Evolutionary conservation across 2,329 filamentous ascomycete genomes (phyloP).

Genomic region (Fusarium odoratissimum): DNA sequence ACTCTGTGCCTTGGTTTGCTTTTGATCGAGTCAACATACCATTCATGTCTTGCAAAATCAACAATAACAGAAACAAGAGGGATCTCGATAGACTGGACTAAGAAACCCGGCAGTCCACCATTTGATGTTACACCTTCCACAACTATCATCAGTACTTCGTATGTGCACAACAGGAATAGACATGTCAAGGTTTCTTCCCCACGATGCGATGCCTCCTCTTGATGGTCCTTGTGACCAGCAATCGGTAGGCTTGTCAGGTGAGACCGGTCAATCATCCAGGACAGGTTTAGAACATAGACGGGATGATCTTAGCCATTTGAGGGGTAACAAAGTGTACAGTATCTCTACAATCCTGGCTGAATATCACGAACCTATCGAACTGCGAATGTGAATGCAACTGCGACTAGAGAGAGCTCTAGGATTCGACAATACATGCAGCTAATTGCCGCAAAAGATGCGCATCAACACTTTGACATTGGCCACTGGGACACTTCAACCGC

Average conservation of each 20-base stretch:
- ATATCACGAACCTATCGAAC: slow-evolving; percentile 5
- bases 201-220: slow-evolving; percentile 12
- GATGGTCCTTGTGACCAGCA: slow-evolving; percentile 10
- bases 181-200: slow-evolving; percentile 7
- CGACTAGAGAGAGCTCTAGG: neutral
- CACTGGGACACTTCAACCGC: neutral
- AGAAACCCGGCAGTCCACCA: neutral
- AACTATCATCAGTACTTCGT: neutral
- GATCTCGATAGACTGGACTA: neutral
- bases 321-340: slow-evolving; percentile 19
- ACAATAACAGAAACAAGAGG: neutral
- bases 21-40: neutral
- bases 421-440: slow-evolving; percentile 21
- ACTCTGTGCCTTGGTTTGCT: neutral
- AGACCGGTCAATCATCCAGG: slow-evolving; percentile 27
- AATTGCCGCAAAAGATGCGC: slow-evolving; percentile 23
- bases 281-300: slow-evolving; percentile 23
- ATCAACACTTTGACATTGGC: neutral
- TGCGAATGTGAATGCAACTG: neutral
- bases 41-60: neutral
- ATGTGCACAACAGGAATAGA: slow-evolving; percentile 2
- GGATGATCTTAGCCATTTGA: slow-evolving; percentile 35
- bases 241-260: slow-evolving; percentile 35
- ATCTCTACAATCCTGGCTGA: slow-evolving; percentile 4
- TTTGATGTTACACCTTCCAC: slow-evolving; percentile 18